phyloP scores from a whole-genome alignment of 768 basidiomycete species.

The Tubosaeta sp. region DNA sequence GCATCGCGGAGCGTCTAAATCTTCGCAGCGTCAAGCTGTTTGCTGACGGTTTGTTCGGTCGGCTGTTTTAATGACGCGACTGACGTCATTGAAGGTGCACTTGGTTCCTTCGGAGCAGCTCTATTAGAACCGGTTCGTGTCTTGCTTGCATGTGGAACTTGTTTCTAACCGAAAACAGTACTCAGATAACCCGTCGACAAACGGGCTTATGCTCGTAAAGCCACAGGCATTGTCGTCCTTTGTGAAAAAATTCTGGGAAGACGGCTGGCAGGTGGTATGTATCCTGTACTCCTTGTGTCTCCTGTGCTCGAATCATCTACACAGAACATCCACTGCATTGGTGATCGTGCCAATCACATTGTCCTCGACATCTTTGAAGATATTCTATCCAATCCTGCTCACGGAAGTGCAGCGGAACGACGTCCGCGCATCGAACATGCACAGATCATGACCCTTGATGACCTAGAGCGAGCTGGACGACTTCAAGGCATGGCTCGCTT shows the following conservation, averaged over 20 bases:
- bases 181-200: slow-evolving; percentile 67
- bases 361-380: slow-evolving; percentile 82
- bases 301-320: not conserved
- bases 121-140: slow-evolving; percentile 56
- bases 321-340: slow-evolving; percentile 86
- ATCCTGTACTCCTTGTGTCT: not conserved
- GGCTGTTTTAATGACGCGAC: not conserved
- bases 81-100: slow-evolving; percentile 52
- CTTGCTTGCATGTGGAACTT: not conserved
- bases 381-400: slow-evolving; percentile 36
- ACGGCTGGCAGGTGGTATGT: slow-evolving; percentile 83
- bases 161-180: slow-evolving; percentile 38
- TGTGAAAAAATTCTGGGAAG: slow-evolving; percentile 60
- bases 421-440: slow-evolving; percentile 90
- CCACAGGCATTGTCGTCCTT: slow-evolving; percentile 50
- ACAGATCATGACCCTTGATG: slow-evolving; percentile 73
- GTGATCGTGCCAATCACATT: slow-evolving; percentile 81
- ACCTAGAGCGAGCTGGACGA: slow-evolving; percentile 63
- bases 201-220: slow-evolving; percentile 63
- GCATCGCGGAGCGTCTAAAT: slow-evolving; percentile 48
- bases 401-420: slow-evolving; percentile 34
- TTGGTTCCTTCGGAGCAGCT: slow-evolving; percentile 92
- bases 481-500: slow-evolving; percentile 58
- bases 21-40: slow-evolving; percentile 70
- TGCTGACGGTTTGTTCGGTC: slow-evolving; percentile 54